Evolutionary conservation across 2,329 filamentous ascomycete species (phyloP), one percentile per base, ranked within the genome.

Genomic region (Scolecobasidium constrictum): DNA sequence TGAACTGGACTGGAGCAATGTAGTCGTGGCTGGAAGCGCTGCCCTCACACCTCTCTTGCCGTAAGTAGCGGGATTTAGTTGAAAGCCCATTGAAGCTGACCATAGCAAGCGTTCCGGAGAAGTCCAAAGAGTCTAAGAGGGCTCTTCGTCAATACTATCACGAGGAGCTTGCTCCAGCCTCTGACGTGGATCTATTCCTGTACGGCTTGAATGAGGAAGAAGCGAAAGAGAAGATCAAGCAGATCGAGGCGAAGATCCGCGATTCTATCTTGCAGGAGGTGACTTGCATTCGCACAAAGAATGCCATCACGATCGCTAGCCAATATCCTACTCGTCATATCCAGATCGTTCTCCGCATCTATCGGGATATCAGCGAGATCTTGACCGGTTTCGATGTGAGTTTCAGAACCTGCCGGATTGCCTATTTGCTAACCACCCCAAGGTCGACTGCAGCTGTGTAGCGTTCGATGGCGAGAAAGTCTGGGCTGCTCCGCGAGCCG

Each of bases 151-250:
- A 62, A 33, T 93, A 86, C 58, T 94, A 90, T 50, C 86, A 93
- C 53, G 77, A 88, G 53, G 77, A 78, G 47, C 75, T 90, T 48
- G 83, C 83, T 9, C 86, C 86, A 1, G 85, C 86, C 1, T 90
- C 84, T 3, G 86, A 94, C 58, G 83, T 94, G 7, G 86, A 93
- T 57, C 69, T 94, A 2, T 94, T 94, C 56, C 63, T 94, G 21
- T 90, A 92, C 53, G 86, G 81, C 0, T 68, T 93, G 48, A 79
- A 71, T 6, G 83, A 92, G 52, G 76, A 86, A 38, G 67, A 88
- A 55, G 86, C 83, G 1, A 67, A 87, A 15, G 78, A 86, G 53
- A 92, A 93, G 67, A 92, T 93, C 61, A 81, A 82, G 55, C 69
- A 85, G 50, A 90, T 94, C 46, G 86, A 94, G 58, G 64, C 69